Evolutionary conservation across 2,329 filamentous ascomycete genomes (phyloP), one percentile per base, ranked within the genome.

Genomic region (Neofusicoccum cordaticola): DNA sequence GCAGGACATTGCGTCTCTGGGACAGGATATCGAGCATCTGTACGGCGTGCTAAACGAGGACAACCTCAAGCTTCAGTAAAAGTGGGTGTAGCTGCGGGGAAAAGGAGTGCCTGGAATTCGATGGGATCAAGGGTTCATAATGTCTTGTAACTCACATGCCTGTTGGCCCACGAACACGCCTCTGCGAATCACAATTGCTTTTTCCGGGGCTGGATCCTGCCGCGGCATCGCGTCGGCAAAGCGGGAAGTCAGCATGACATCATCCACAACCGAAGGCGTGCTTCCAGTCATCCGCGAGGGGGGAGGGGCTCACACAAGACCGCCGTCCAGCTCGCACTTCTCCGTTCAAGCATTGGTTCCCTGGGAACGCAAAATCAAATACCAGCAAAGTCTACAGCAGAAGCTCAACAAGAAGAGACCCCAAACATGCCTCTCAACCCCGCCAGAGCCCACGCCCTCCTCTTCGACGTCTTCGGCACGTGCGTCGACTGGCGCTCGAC

Each of bases 381-480:
- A 31, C 27, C 27, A 31, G 27, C 6, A 44, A 7, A 44, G 37
- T 12, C 11, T 7, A 44, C 12, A 44, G 41, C 4, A n/a, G 41
- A 39, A 39, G 6, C 9, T 7, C 11, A 4, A 6, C 17, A 4
- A 17, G n/a, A 44, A 44, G 41, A 5, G 27, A 31, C 27, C 7
- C 34, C 61, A 37, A 64, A 34, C 15, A 63, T 57, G 42, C 63
- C 64, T 52, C 52, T 58, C 44, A 56, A 66, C 34, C 35, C 65
- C 4, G 63, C 69, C 52, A 71, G 74, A 8, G 78, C 78, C 67
- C 86, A 86, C 68, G 89, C 85, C 7, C 80, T 93, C 39, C 82
- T 88, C 62, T 92, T 92, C 72, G 90, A 93, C 77, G 85, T 92
- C 70, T 93, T 93, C 75, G 90, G 90, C 69, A 95, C 92, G 1